A percentile compares a stretch with the other conserved stretches of the same genome.
Conservation (phyloP, 768 basidiomycete species). For the Pulveroboletus frians region DNA sequence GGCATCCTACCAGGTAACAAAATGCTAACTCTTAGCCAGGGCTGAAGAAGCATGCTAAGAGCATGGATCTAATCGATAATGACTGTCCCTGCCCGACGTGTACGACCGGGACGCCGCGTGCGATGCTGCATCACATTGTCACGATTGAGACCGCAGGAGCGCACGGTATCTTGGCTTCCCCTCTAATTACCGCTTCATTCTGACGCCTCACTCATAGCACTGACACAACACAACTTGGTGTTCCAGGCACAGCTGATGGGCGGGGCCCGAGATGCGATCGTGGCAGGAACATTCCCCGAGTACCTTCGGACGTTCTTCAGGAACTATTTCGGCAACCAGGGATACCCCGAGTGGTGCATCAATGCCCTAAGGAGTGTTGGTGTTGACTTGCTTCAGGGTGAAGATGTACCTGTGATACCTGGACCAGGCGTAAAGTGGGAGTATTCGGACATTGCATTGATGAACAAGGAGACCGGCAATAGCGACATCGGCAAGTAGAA, state of each 20-base stretch:
- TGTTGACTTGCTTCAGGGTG: conserved; percentile 69
- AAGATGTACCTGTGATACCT: conserved; percentile 44
- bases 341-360: conserved; percentile 86
- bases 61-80: conserved; percentile 69
- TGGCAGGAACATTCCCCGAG: conserved; percentile 70
- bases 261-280: conserved; percentile 74
- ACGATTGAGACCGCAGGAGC: conserved; percentile 84
- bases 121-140: conserved; percentile 68
- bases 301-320: conserved; percentile 75
- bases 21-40: conserved; percentile 18
- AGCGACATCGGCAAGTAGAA: conserved; percentile 1
- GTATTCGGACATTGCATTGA: conserved; percentile 45
- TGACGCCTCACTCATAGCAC: conserved; percentile 39
- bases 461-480: neutral
- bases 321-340: conserved; percentile 68
- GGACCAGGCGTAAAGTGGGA: conserved; percentile 80
- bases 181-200: conserved; percentile 17
- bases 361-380: conserved; percentile 79
- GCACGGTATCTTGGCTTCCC: conserved; percentile 50
- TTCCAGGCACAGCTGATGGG: conserved; percentile 89
- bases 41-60: conserved; percentile 63
- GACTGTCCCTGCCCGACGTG: conserved; percentile 88
- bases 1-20: neutral
- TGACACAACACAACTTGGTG: conserved; percentile 78
- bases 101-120: conserved; percentile 56